Evolutionary conservation across 192 early-diverging fungal species (phyloP).

Genomic region (Coemansia sp.): DNA sequence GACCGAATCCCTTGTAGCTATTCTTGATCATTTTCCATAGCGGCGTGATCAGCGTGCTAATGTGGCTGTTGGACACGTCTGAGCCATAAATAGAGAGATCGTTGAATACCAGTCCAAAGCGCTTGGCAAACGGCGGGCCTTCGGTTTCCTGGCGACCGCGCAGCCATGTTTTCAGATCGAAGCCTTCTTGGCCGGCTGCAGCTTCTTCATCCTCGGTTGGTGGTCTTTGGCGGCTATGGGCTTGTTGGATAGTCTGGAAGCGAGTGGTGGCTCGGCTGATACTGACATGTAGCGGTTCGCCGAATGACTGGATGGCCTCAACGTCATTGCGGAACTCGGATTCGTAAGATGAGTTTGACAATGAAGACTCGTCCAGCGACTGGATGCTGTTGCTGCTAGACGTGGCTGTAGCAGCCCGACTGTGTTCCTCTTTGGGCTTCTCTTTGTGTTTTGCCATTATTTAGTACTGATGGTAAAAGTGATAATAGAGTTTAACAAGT

Average conservation of each 20-base stretch:
- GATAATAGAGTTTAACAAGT: too few relatives aligned
- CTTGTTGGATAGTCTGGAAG: conserved; percentile 45
- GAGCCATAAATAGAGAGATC: conserved; percentile 43
- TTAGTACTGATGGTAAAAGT: too few relatives aligned
- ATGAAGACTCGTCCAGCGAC: neutral
- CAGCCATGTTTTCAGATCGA: conserved; percentile 35
- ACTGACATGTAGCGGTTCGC: conserved; percentile 50
- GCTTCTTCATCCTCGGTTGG: conserved; percentile 18
- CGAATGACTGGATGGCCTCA: conserved; percentile 44
- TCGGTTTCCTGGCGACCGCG: conserved; percentile 26
- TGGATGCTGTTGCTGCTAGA: neutral
- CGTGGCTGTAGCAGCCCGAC: too few relatives aligned
- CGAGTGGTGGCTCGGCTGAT: conserved; percentile 28
- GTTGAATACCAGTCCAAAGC: conserved; percentile 47
- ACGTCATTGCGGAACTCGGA: conserved; percentile 1
- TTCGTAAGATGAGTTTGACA: neutral
- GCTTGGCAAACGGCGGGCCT: conserved; percentile 51
- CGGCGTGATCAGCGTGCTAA: conserved; percentile 43
- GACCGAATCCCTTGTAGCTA: conserved; percentile 27
- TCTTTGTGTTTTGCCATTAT: too few relatives aligned
- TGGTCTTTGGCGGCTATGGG: conserved; percentile 20
- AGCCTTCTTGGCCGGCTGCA: conserved; percentile 10
- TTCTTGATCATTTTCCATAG: conserved; percentile 33
- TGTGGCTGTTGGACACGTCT: conserved; percentile 35
- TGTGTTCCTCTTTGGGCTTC: too few relatives aligned